Percentiles rank a stretch among this genome's conserved stretches.
These are phyloP conservation scores for Alternaria panax DNA, from an alignment of 2,329 filamentous ascomycete genomes.

Conservation along the genomic window DNA sequence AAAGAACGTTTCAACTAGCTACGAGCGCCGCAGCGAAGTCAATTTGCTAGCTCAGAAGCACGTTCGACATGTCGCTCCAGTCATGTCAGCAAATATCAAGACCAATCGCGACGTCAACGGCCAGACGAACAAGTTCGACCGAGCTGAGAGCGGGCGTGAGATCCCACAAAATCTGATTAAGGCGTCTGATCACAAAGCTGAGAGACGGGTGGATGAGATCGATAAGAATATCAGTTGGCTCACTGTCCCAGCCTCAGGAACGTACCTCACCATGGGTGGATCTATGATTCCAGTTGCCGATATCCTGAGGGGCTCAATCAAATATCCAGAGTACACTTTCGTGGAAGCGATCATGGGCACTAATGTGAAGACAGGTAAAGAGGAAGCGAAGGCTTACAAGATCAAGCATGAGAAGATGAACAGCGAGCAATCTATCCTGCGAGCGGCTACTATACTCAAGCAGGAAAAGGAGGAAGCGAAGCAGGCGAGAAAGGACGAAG, in stretches of 20 bases:
- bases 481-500: neutral
- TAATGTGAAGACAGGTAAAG: neutral
- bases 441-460: neutral
- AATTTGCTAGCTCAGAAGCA: neutral
- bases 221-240: neutral
- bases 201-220: neutral
- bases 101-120: neutral
- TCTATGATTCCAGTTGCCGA: neutral
- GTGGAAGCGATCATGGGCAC: neutral
- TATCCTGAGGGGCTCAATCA: neutral
- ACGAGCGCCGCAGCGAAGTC: neutral
- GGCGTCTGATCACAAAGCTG: too few relatives aligned
- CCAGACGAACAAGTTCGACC: neutral
- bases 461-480: neutral
- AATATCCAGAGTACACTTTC: neutral
- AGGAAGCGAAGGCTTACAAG: neutral
- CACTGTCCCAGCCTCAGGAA: neutral
- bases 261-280: neutral
- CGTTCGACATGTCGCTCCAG: neutral
- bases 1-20: neutral
- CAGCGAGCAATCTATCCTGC: neutral
- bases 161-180: neutral
- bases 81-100: neutral
- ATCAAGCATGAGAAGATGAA: neutral
- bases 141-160: accelerated